Base-by-base conservation (phyloP, 2,329 filamentous ascomycete species). In the Rasamsonia emersonii region DNA sequence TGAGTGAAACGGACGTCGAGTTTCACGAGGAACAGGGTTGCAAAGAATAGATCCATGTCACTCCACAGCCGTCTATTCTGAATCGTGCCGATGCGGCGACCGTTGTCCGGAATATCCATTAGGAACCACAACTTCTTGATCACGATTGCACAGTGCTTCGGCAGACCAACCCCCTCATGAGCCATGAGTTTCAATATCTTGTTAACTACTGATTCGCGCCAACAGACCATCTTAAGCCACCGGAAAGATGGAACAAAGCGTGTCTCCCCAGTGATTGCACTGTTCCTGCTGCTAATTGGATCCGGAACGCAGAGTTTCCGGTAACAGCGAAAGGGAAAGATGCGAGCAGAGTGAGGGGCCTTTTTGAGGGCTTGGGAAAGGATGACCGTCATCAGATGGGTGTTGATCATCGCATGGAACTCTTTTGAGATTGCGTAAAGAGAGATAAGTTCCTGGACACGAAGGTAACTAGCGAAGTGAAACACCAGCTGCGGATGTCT, bases 51-150 rank as follows among this genome's bases (percentile, higher is more conserved):
- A 47, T 84, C 75, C 3, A 51, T 38, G 35, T 79, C 62, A 7
- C 67, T 61, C 68, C 81, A 81, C 28, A 78, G 62, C 0, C 47
- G 42, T 7, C 33, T 32, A 50, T 74, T 74, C 18, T 62, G 62
- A 4, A 85, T 53, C 4, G 79, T 59, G 2, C 61, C 61, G 4
- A 67, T 55, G 1, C 84, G 74, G 9, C 70, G 61, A 0, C 41
- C 45, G 30, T 68, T 79, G 9, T 73, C 75, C 0, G 72, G 61
- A 3, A 79, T 60, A 46, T 86, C 82, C 64, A 86, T 75, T 19
- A 83, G 49, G 31, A 82, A 68, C 85, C 85, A 91, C 11, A 85
- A 62, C 48, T 82, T 82, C 46, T 75, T 66, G 27, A 82, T 57
- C 1, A 67, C 65, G 8, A 46, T 30, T 30, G 61, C 50, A 41